Base-by-base conservation (phyloP, 2,329 filamentous ascomycete species). In the Aureobasidium mangrovei region DNA sequence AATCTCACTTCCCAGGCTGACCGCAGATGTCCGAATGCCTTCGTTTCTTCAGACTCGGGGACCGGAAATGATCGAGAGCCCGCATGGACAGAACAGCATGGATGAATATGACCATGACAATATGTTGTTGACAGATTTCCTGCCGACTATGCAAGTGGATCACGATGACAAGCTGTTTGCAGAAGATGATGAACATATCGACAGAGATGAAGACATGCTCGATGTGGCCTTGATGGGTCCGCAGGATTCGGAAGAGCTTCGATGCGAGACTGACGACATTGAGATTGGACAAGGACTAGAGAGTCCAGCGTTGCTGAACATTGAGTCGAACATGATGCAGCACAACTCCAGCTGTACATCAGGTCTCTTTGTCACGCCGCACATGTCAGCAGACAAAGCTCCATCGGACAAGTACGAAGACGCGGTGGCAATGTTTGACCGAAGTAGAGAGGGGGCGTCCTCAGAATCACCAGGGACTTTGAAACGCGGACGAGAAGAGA, bases 141-240 rank as follows among this genome's bases (percentile, higher is more conserved):
- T 7, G n/a, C 9, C 28, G 35, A n/a, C 4, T 24, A 10, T 43
- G 9, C 3, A 3, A 9, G 32, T 24, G 12, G n/a, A 43, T 12
- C 18, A 53, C 4, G 26, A 43, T n/a, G 26, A 43, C 4, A 9
- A 41, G 7, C 24, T 42, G 7, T 26, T 38, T n/a, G 3, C 40
- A 29, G 43, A 49, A 9, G 55, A 55, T 26, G 33, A 28, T 4
- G 24, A 33, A 4, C 56, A 36, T 27, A 18, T 57, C 5, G 54
- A 58, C 26, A 29, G 42, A 27, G 58, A 60, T 33, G 55, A 59
- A 24, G 57, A 59, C 3, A 56, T 60, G 55, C 46, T 60, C 8
- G 57, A 60, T 26, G 57, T 55, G 2, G 53, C 49, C 7, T 35
- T 59, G 48, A 41, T 60, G n/a, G 57, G 57, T 4, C 24, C 49